Evolutionary conservation across 257 asterid species (phyloP).

Genomic region (Solanum dulcamara): DNA sequence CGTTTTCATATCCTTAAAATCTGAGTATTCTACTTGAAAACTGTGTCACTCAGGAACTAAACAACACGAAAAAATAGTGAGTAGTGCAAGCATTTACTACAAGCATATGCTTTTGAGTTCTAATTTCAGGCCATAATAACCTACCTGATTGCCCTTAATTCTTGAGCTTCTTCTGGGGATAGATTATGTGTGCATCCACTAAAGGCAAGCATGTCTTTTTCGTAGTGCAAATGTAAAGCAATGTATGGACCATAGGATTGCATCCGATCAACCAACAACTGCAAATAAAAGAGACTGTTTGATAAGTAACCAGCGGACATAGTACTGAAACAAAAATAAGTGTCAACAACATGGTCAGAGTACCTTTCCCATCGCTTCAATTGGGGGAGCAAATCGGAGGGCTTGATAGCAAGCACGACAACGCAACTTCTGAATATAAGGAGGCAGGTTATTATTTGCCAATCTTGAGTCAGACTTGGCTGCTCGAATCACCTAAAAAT

Average conservation of each 20-base stretch:
- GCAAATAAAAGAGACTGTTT: slow-evolving; percentile 1
- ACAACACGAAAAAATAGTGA: neutral
- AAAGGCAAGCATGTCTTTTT: slow-evolving; percentile 94
- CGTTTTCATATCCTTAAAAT: neutral
- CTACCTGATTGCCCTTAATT: slow-evolving; percentile 71
- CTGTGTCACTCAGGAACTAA: neutral
- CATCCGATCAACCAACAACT: slow-evolving; percentile 86
- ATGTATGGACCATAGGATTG: slow-evolving; percentile 62
- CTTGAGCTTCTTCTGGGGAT: slow-evolving; percentile 73
- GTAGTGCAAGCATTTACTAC: neutral
- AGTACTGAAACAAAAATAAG: neutral
- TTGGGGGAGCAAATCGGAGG: slow-evolving; percentile 68
- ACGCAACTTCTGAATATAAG: slow-evolving; percentile 77
- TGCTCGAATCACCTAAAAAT: slow-evolving; percentile 72
- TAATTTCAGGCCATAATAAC: neutral
- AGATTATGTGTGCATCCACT: slow-evolving; percentile 93
- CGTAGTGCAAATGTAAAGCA: slow-evolving; percentile 87
- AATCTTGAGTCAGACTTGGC: slow-evolving; percentile 90
- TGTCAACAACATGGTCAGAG: neutral
- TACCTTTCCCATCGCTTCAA: slow-evolving; percentile 91
- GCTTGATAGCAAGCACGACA: slow-evolving; percentile 92
- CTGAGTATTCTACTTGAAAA: neutral
- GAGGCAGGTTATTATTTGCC: slow-evolving; percentile 88
- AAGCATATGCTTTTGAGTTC: neutral
- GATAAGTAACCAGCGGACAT: neutral